Evolutionary conservation across 345 rosid genomes (phyloP), one percentile per base, ranked within the genome.

Genomic region (Lumnitzera racemosa): DNA sequence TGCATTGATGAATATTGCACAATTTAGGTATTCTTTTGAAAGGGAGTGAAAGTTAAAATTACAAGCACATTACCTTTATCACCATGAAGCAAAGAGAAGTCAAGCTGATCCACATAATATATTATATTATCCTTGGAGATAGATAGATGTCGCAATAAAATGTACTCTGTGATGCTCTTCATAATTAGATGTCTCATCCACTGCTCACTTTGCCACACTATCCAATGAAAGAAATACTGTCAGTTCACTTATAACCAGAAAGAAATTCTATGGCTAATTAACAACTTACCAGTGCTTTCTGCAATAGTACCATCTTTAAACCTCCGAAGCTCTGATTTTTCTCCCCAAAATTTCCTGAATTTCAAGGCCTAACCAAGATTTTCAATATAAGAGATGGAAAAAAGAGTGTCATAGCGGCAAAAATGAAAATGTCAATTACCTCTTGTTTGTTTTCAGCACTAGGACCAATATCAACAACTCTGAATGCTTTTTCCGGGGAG

Each of bases 251-350:
- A 63, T 47, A 25, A 53, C 31, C 24, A 29, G 17, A 61, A 50
- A 48, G n/a, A 54, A 55, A 66, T 51, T 43, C 50, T 48, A 9
- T 31, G 61, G 65, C 46, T 11, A 49, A 16, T 57, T 55, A 50
- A 58, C 59, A 66, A 61, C 76, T 72, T 61, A 89, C 96, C 91
- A 72, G 88, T 81, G 79, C 98, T 89, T 86, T 92, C 97, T 9
- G 96, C 89, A 71, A 89, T 92, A 75, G 66, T 83, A 43, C 98
- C 97, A 85, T 92, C 97, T 73, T 84, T 86, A 74, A 89, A 89
- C 81, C 94, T 82, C 58, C 96, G 78, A 56, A 89, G 87, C 70
- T 92, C 98, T 50, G 98, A 85, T 74, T 81, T 92, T 57, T 81
- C 86, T 31, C 96, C 98, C 98, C 94, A 89, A 70, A 92, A 92